Base-by-base conservation (phyloP, 176 grass and related monocot species). In the Aegilops sharonensis region DNA sequence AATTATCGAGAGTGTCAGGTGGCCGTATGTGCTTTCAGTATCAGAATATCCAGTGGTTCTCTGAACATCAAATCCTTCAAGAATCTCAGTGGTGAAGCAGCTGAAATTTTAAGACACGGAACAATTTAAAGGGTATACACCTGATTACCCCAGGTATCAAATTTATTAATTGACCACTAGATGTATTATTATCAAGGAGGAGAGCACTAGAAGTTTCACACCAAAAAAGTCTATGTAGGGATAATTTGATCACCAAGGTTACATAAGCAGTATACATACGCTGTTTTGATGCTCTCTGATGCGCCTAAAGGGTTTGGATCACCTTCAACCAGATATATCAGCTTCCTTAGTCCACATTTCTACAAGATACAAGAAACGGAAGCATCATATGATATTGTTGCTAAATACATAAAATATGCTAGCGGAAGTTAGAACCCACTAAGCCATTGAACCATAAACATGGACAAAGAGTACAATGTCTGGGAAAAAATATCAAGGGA, bases 311-410 rank as follows among this genome's bases (percentile, higher is more conserved):
- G 5, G 78, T 94, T 98, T 72, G 79, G 91, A 84, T 95, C 93
- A 84, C 93, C 96, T 90, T 98, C 96, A 30, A 98, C 93, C 47
- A 98, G 85, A 92, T 98, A 98, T 87, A 98, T 95, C 56, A 95
- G 62, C 76, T 95, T 95, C 45, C 39, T 95, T 42, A 98, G 85
- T 47, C 93, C 96, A 57, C 93, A 95, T 80, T 85, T 91, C 96
- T 95, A 86, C 81, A 83, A 79, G 74, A 69, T 56, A 83, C 25
- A 76, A 78, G 23, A 80, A 54, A 73, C 11, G 17, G 29, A 94
- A 83, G 18, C 10, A 81, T 23, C n/a, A 40, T 6, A 68, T 57
- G 11, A 62, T 85, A 47, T 84, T 35, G 20, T 62, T 37, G 61
- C n/a, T 39, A 91, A 80, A 80, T 78, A 78, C 67, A 87, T 11